These are phyloP conservation scores for Yamadazyma epiphylla DNA, from an alignment of 1,139 yeast genomes.

Conservation along the genomic window DNA sequence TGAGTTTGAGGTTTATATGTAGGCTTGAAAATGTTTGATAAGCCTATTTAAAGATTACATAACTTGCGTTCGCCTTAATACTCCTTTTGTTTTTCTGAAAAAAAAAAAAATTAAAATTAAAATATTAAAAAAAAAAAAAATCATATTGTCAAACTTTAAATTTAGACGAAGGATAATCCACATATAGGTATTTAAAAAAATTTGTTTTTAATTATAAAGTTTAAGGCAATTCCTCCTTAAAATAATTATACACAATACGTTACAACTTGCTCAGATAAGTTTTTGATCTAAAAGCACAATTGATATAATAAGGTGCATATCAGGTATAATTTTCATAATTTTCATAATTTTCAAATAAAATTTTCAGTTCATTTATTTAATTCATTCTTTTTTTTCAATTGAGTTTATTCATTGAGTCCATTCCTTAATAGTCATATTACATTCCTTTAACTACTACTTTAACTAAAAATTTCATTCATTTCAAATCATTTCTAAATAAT, in stretches of 20 bases:
- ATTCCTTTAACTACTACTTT: too few relatives aligned
- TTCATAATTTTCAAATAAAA: neutral
- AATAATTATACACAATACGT: neutral
- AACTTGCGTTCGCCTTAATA: neutral
- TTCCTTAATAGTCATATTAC: too few relatives aligned
- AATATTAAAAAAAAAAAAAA: neutral
- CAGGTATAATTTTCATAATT: neutral
- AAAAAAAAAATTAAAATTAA: too few relatives aligned
- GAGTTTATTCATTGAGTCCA: too few relatives aligned
- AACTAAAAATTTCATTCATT: neutral
- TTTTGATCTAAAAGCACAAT: conserved; percentile 3
- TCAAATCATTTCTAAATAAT: neutral
- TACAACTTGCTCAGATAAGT: neutral
- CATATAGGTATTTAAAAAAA: neutral
- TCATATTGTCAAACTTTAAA: neutral
- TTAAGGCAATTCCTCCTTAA: conserved; percentile 5
- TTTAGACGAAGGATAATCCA: conserved; percentile 1
- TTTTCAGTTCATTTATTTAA: conserved; percentile 4
- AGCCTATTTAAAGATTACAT: neutral
- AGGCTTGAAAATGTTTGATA: neutral
- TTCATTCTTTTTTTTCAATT: too few relatives aligned
- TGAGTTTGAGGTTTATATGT: neutral
- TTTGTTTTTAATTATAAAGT: conserved; percentile 12
- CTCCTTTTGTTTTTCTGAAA: conserved; percentile 1
- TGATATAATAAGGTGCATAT: neutral